Percentiles rank a stretch among this genome's conserved stretches.
phyloP scores from a whole-genome alignment of 768 basidiomycete species.

The Psilocybe subaeruginosa region DNA sequence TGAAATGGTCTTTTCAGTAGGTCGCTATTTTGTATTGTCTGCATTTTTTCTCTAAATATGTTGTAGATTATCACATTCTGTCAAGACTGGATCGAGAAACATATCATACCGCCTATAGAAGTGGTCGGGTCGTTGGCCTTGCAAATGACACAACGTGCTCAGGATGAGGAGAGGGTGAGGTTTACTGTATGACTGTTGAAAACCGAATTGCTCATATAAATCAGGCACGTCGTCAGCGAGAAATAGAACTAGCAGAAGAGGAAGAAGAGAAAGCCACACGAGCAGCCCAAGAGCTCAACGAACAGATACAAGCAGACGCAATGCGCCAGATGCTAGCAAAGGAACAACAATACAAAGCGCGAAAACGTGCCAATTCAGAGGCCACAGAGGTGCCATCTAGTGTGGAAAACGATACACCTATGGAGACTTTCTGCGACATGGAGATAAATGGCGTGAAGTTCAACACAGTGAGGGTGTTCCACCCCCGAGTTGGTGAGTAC shows the following conservation, averaged over 20 bases:
- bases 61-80: conserved; percentile 64
- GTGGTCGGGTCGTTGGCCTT: conserved; percentile 72
- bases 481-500: conserved; percentile 64
- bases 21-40: conserved; percentile 18
- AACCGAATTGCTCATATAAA: not conserved
- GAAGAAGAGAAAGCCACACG: conserved; percentile 53
- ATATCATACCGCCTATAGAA: conserved; percentile 60
- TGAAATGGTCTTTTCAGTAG: conserved; percentile 80
- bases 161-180: conserved; percentile 67
- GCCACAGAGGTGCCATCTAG: conserved; percentile 63
- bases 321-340: conserved; percentile 59
- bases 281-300: conserved; percentile 61
- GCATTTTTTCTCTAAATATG: conserved; percentile 1
- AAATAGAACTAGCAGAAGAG: conserved; percentile 56
- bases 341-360: conserved; percentile 54
- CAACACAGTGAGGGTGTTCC: conserved; percentile 69
- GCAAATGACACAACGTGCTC: conserved; percentile 77
- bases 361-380: conserved; percentile 70
- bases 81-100: conserved; percentile 71
- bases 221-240: conserved; percentile 57
- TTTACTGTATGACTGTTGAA: not conserved
- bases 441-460: conserved; percentile 63
- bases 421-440: conserved; percentile 66
- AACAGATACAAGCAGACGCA: conserved; percentile 68
- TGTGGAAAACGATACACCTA: conserved; percentile 47